Evolutionary conservation across 1,284 basidiomycete genomes (phyloP).

Genomic region (Ustilago loliicola): DNA sequence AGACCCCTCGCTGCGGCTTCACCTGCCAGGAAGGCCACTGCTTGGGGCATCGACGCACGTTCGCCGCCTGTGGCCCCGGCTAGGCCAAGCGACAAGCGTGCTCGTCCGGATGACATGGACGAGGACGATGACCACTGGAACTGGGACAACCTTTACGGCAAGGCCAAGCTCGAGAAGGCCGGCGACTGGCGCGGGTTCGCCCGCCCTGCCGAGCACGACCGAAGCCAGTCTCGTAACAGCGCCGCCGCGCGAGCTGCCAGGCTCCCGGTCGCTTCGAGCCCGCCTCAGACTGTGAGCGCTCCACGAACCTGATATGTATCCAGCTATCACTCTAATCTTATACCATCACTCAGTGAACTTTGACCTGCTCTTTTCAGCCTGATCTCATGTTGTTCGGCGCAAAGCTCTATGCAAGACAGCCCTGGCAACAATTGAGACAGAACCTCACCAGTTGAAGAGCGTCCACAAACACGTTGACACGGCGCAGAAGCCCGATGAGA

Average conservation of each 20-base stretch:
- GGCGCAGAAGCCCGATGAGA: too few relatives aligned
- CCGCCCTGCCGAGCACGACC: constrained; percentile 38
- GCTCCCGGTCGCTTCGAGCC: constrained; percentile 13
- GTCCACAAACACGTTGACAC: too few relatives aligned
- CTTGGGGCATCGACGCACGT: constrained; percentile 52
- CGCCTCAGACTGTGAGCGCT: constrained; percentile 32
- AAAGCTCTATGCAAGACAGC: too few relatives aligned
- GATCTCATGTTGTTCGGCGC: too few relatives aligned
- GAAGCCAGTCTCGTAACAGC: constrained; percentile 27
- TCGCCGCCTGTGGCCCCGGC: constrained; percentile 20
- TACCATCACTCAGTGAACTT: constrained; percentile 7
- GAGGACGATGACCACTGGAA: constrained; percentile 54
- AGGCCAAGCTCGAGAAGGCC: constrained; percentile 49
- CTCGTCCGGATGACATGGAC: constrained; percentile 48
- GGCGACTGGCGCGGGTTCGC: constrained; percentile 55
- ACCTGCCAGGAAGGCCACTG: constrained; percentile 36
- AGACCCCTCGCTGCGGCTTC: constrained; percentile 17
- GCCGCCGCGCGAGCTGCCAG: constrained; percentile 16
- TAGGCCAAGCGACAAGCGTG: constrained; percentile 31
- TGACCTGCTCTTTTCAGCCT: too few relatives aligned
- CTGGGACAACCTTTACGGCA: constrained; percentile 54
- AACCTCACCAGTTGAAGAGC: too few relatives aligned
- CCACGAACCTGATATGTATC: constrained; percentile 26
- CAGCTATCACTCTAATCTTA: not conserved
- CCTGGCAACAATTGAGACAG: too few relatives aligned